Evolutionary conservation across 345 rosid genomes (phyloP), one percentile per base, ranked within the genome.

Genomic region (Heritiera fomes): DNA sequence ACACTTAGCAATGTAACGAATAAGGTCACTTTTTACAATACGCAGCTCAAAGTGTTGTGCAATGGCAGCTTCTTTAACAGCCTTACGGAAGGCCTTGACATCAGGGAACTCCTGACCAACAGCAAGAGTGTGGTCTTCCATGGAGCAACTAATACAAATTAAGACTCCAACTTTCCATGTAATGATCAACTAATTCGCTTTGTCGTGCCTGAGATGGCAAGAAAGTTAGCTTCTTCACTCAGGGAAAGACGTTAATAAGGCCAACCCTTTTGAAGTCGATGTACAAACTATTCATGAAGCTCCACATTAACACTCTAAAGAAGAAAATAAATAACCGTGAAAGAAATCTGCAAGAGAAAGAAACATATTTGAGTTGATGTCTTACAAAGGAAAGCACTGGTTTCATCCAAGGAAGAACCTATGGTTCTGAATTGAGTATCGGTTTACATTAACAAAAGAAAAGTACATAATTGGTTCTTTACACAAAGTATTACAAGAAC

Each of bases 51-150:
- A 88, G 55, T 90, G 90, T 67, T 87, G 87, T 30, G 87, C 89
- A 71, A 88, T 90, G 49, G 91, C 89, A 63, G 84, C 88, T 81
- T 84, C 93, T 75, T 88, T 88, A 43, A 88, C 83, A 28, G 89
- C 90, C 63, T 78, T 90, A 49, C 90, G 77, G 76, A 85, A 87
- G 55, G 91, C 86, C 84, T 87, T 87, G 73, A 90, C 90, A 82
- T 87, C 90, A 47, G 86, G 87, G 77, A 90, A 88, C 81, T 86
- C 90, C 82, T 88, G 88, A 49, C 90, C 91, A 75, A 90, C 87
- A 23, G 62, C 55, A 60, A 89, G 86, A 78, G 60, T 69, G 59
- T 79, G 79, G 76, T 80, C 86, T 46, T 84, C 88, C 90, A 87
- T 87, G 45, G 18, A 41, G 41, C 28, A 78, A 45, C 65, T 47